phyloP scores from a whole-genome alignment of 768 basidiomycete genomes.

The Amanita rubescens region DNA sequence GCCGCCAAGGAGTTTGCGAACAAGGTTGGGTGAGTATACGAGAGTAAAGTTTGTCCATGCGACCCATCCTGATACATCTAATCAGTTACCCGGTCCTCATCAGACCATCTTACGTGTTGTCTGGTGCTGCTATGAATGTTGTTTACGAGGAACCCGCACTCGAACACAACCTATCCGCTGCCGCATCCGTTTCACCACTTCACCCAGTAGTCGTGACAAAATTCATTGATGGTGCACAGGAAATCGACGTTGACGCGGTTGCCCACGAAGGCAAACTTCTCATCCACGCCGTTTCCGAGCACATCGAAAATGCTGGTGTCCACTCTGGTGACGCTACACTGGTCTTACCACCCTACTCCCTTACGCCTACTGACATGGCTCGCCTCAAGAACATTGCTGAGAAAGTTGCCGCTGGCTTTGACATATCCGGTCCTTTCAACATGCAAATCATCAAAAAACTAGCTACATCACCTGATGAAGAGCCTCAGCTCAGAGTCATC shows the following conservation, averaged over 20 bases:
- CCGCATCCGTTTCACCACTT: conserved; percentile 90
- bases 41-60: not conserved
- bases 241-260: conserved; percentile 97
- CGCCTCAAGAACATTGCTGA: conserved; percentile 90
- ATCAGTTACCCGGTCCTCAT: conserved; percentile 91
- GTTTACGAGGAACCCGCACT: conserved; percentile 87
- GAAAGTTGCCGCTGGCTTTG: conserved; percentile 91
- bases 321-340: conserved; percentile 98
- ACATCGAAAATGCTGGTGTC: conserved; percentile 97
- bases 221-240: conserved; percentile 97
- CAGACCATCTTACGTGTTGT: conserved; percentile 96
- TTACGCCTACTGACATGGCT: conserved; percentile 65
- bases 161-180: conserved; percentile 93
- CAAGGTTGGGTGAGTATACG: conserved; percentile 60
- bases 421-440: conserved; percentile 98
- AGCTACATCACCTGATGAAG: conserved; percentile 34
- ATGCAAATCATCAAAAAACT: conserved; percentile 97
- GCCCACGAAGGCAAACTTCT: conserved; percentile 88
- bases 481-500: conserved; percentile 86
- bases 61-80: not conserved
- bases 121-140: conserved; percentile 99
- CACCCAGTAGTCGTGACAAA: conserved; percentile 99
- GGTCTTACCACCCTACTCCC: conserved; percentile 89
- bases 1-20: conserved; percentile 89
- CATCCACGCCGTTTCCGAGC: conserved; percentile 94